Evolutionary conservation across 176 grass and related monocot genomes (phyloP).

Genomic region (Ananas comosus): DNA sequence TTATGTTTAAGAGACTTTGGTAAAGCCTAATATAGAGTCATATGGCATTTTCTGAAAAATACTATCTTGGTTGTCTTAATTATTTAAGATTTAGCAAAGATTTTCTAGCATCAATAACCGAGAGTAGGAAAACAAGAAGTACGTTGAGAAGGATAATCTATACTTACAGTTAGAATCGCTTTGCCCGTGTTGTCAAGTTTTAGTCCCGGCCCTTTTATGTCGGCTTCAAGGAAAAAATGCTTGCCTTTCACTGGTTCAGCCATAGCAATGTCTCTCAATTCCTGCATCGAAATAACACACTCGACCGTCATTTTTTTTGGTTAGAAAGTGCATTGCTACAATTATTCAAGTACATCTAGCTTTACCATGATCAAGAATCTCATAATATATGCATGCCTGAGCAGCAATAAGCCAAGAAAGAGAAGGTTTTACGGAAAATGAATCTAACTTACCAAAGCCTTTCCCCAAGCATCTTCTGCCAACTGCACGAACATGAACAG

Average conservation of each 20-base stretch:
- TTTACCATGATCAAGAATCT: neutral
- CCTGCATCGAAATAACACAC: constrained; percentile 37
- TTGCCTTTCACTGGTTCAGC: constrained; percentile 63
- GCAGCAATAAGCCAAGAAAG: neutral
- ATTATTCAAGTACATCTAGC: neutral
- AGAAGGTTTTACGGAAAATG: neutral
- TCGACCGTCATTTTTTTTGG: neutral
- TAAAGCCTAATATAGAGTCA: neutral
- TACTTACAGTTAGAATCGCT: constrained; percentile 83
- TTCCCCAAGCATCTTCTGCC: constrained; percentile 66
- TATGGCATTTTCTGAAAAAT: too few species aligned
- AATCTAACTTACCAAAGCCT: constrained; percentile 61
- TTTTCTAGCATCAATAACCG: too few species aligned
- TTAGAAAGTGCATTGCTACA: neutral
- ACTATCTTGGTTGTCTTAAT: too few species aligned
- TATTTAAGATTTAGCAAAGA: too few species aligned
- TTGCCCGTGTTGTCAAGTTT: constrained; percentile 93
- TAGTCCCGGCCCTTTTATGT: constrained; percentile 84
- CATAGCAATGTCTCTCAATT: constrained; percentile 59
- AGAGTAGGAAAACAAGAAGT: too few species aligned
- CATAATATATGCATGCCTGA: neutral
- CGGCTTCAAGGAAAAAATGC: constrained; percentile 88
- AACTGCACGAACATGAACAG: constrained; percentile 43
- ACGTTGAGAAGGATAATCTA: neutral
- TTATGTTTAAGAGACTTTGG: neutral